Evolutionary conservation across 257 asterid species (phyloP), one percentile per base, ranked within the genome.

Genomic region (Coffea canephora): DNA sequence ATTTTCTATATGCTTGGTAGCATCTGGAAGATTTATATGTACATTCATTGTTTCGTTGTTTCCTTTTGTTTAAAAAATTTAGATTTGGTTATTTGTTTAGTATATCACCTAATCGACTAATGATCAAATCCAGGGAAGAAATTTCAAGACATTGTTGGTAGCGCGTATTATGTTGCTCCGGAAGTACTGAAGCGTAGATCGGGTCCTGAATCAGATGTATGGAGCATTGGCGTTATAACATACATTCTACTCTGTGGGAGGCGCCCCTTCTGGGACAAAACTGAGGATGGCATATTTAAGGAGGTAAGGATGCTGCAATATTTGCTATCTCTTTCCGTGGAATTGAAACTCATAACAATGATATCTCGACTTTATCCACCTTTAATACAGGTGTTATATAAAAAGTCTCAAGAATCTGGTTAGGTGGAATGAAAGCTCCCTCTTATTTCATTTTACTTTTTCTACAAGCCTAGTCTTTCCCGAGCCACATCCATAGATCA

Each of bases 131-230:
- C 88, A 95, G 99, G 99, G 83, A 96, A 81, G 85, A 92, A 83
- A 82, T 96, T 96, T 83, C 93, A 87, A 81, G 99, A 96, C 84
- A 96, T 96, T 75, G 99, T 96, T 82, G 99, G 99, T 23, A 96
- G 99, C 90, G 99, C 99, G 66, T 94, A 96, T 84, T 96, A 96
- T 84, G 99, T 96, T 45, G 99, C 99, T 80, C 99, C 99, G 0
- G 99, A 96, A 91, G 99, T 96, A 76, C 83, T 96, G 86, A 92
- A 89, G 83, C 97, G 99, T 54, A 90, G 88, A 84, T 96, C 99
- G 11, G 99, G 99, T 54, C 98, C 99, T 66, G 98, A 94, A 86
- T 96, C 99, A n/a, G 99, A 96, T 88, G 99, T 88, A 10, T 96
- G 99, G 99, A 96, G 99, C 85, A 96, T 96, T 66, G 99, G 99